phyloP scores from a whole-genome alignment of 768 basidiomycete genomes.

The Kondoa malvinella region DNA sequence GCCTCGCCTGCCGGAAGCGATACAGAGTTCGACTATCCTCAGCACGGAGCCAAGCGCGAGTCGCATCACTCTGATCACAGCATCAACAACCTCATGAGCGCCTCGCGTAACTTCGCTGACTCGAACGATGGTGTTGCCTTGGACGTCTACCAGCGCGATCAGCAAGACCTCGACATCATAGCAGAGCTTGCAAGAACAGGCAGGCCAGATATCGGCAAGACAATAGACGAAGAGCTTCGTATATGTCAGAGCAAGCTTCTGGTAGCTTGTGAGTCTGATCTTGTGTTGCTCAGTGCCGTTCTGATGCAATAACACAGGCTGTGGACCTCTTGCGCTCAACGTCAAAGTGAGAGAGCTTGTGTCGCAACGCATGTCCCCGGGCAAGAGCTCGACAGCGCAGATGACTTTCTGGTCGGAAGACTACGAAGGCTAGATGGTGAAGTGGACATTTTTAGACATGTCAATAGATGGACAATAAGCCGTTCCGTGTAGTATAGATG shows the following conservation, averaged over 20 bases:
- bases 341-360: constrained; percentile 51
- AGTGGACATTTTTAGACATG: not conserved
- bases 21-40: not conserved
- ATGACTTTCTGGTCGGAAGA: constrained; percentile 52
- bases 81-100: not conserved
- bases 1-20: not conserved
- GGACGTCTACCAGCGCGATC: constrained; percentile 44
- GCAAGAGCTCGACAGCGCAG: constrained; percentile 37
- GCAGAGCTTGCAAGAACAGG: constrained; percentile 51
- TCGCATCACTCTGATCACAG: constrained; percentile 6
- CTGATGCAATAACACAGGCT: constrained; percentile 39
- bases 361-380: constrained; percentile 45
- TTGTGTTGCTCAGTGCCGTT: not conserved
- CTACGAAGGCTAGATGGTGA: constrained; percentile 40
- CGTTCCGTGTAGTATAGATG: too few relatives aligned
- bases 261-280: constrained; percentile 48
- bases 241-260: constrained; percentile 42
- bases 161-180: constrained; percentile 43
- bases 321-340: constrained; percentile 55
- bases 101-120: not conserved
- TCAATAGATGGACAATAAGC: too few relatives aligned
- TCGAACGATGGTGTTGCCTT: constrained; percentile 24
- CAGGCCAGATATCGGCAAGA: constrained; percentile 46
- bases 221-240: constrained; percentile 50
- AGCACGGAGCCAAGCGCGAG: not conserved